Base-by-base conservation (phyloP, 2,329 filamentous ascomycete genomes). In the Didymella arachidicola region DNA sequence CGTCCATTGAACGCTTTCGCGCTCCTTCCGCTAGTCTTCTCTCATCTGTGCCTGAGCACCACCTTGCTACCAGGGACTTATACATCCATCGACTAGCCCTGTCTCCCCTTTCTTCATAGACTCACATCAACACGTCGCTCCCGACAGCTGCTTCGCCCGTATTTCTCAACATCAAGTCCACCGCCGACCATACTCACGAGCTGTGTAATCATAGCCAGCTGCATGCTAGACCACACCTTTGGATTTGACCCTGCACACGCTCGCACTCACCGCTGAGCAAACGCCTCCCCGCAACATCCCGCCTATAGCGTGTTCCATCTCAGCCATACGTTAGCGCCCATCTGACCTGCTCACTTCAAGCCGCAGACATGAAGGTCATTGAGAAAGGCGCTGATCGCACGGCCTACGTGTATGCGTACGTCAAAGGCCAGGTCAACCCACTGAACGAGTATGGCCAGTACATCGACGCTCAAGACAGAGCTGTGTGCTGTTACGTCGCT, bases 401-500 rank as follows among this genome's bases (percentile, higher is more conserved):
- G 18, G 73, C 74, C 5, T 70, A 77, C 10, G 66, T 75, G 1
- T 59, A 73, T 36, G 6, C 76, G 16, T 59, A 38, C 10, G 54
- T 74, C 12, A 62, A 65, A 7, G 74, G 69, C 12, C 64, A 63
- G 36, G 66, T 68, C 5, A 42, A 64, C 1, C 43, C 57, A 4
- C 68, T 75, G 12, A 32, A 67, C 4, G 78, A 80, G 49, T 79
- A 73, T 49, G 71, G 65, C 11, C 59, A 77, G 16, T 73, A 71
- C 7, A 26, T 73, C 5, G 64, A 69, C 22, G 19, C 49, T 4
- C 42, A 25, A 6, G 71, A 73, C 41, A 64, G 59, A 6, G 70
- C 70, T 1, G 58, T 78, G 6, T 73, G 72, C 36, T 77, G 75
- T 65, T 79, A 75, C 51, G 66, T 80, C 3, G 66, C 77, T 0